Base-by-base conservation (phyloP, 495 filamentous ascomycete species). In the Daldinia childiae region DNA sequence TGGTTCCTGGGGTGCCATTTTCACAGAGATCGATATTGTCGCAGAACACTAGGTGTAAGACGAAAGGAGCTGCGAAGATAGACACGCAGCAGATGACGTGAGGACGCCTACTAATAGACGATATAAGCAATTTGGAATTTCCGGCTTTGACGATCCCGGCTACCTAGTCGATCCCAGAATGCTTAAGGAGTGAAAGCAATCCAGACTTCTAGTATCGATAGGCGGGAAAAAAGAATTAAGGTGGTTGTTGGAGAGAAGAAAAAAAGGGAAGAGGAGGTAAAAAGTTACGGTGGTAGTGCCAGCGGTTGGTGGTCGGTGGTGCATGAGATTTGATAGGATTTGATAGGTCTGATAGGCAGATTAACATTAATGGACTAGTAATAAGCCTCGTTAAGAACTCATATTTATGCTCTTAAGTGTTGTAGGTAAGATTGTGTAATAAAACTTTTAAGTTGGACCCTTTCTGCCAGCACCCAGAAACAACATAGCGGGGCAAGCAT, bases 1-100 rank as follows among this genome's bases (percentile, higher is more conserved):
- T 27, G 83, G 83, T 55, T 85, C 83, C 12, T 74, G 60, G 30
- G 74, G 61, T 55, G 73, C 62, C 79, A 80, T 80, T 63, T 29
- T 75, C 67, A 66, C 39, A n/a, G 43, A 57, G 19, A 26, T 64
- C 26, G 19, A 34, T 26, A 12, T 17, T 58, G 19, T 63, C 52
- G 43, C 56, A 52, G 29, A 64, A 58, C 9, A 21, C 21, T 7
- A 32, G 21, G 38, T 19, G 38, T 19, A 30, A 26, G 14, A 29
- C 21, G 30, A 62, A 26, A 36, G 29, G 29, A 29, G 36, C 15
- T 19, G 19, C 43, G 52, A 55, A n/a, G 30, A 38, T 45, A 41
- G 17, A 64, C 39, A 51, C 26, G 34, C 60, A 51, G 63, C 30
- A 58, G 48, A 68, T 29, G 38, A 64, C 29, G 29, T 50, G 12